A percentile compares a stretch with the other conserved stretches of the same genome.
These are phyloP conservation scores for Verticillium nonalfalfae DNA, from an alignment of 2,329 filamentous ascomycete species.

Conservation along the genomic window DNA sequence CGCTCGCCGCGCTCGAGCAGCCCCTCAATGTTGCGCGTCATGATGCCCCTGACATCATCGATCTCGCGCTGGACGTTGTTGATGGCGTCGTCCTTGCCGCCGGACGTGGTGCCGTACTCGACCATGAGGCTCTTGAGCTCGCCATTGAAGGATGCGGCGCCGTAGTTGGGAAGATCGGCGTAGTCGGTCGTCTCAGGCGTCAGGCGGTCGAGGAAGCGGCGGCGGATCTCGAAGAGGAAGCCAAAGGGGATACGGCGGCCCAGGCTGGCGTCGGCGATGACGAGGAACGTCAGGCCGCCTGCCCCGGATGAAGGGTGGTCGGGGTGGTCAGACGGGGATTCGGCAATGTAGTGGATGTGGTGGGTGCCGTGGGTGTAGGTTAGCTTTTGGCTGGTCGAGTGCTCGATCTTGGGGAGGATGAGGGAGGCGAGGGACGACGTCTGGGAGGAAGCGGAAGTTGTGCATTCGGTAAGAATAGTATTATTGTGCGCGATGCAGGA, in stretches of 20 bases:
- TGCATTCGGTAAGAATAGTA: conserved; percentile 91
- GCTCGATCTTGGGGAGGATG: conserved; percentile 91
- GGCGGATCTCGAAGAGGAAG: conserved; percentile 85
- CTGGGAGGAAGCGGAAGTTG: conserved; percentile 73
- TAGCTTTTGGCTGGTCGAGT: conserved; percentile 74
- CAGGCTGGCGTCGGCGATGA: conserved; percentile 74
- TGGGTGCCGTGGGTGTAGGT: conserved; percentile 90
- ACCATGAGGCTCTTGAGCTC: conserved; percentile 73
- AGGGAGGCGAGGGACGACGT: conserved; percentile 84
- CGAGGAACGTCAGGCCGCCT: conserved; percentile 84
- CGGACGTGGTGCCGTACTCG: conserved; percentile 73
- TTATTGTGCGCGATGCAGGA: conserved; percentile 90
- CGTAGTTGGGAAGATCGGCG: conserved; percentile 75
- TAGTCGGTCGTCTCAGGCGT: conserved; percentile 64
- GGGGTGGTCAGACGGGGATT: conserved; percentile 64
- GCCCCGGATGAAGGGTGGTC: conserved; percentile 44
- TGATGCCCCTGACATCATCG: conserved; percentile 84
- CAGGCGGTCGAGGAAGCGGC: conserved; percentile 73
- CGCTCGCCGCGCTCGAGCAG: conserved; percentile 85
- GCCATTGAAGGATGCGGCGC: conserved; percentile 79
- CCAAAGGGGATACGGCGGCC: conserved; percentile 88
- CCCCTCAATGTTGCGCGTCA: conserved; percentile 92
- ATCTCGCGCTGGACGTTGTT: conserved; percentile 82
- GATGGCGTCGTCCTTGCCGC: conserved; percentile 74
- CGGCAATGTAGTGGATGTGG: conserved; percentile 93